Base-by-base conservation (phyloP, 768 basidiomycete species). In the Clavulina sp. region DNA sequence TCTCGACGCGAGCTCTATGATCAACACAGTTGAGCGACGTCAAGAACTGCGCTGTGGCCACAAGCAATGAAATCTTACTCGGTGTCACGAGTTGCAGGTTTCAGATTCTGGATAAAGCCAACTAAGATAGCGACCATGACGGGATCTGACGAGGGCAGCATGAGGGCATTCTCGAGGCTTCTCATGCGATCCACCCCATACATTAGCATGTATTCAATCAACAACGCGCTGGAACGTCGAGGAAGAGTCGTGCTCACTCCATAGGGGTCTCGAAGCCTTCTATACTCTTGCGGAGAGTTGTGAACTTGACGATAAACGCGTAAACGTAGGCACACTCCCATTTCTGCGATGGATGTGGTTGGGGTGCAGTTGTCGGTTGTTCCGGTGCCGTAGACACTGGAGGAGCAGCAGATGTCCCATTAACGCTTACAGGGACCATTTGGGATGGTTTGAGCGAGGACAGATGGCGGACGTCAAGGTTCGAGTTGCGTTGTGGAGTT, bases 321-420 rank as follows among this genome's bases (percentile, higher is more conserved):
- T 85, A 89, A 33, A 89, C 76, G 65, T 86, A 88, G 57, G 84
- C 66, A 4, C 80, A 76, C 68, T 89, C 86, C 86, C 86, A 89
- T 65, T 81, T 81, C 68, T 81, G 80, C 51, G 71, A 70, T 28
- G 86, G 86, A 69, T 85, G 83, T 24, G 64, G 73, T 26, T 81
- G 83, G 60, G 69, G 72, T 19, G 82, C 73, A 3, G 71, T 69
- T 13, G 74, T 30, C 28, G 44, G 30, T n/a, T n/a, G n/a, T n/a
- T n/a, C n/a, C n/a, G n/a, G n/a, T n/a, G n/a, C n/a, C n/a, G n/a
- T n/a, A n/a, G n/a, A n/a, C n/a, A n/a, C n/a, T n/a, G n/a, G n/a
- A n/a, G n/a, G n/a, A n/a, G n/a, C n/a, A n/a, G n/a, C n/a, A n/a
- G n/a, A n/a, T n/a, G n/a, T n/a, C n/a, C n/a, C n/a, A n/a, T n/a